Percentiles rank a stretch among this genome's conserved stretches.
Conservation (phyloP, 1,284 basidiomycete genomes). For the Apiotrichum mycotoxinovorans region DNA sequence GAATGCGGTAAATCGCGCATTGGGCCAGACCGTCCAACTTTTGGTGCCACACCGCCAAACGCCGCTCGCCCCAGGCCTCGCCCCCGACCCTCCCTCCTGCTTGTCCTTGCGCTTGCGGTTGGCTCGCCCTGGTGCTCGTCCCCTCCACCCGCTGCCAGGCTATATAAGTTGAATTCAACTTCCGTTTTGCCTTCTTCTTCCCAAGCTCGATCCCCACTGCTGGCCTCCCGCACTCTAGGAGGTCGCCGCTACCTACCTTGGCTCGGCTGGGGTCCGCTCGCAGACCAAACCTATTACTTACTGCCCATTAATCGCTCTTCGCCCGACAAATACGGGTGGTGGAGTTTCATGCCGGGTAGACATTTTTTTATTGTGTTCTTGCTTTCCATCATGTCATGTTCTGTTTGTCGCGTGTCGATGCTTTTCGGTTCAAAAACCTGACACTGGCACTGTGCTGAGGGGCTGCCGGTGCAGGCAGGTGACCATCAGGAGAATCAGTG, state of each 20-base stretch:
- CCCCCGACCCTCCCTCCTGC: background rate
- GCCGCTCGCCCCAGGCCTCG: background rate
- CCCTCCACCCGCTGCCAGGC: background rate
- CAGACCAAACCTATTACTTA: slow-evolving; percentile 15
- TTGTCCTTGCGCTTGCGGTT: too few species aligned
- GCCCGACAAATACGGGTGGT: slow-evolving; percentile 5
- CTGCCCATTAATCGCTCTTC: slow-evolving; percentile 21
- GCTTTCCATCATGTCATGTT: background rate
- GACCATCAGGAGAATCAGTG: too few species aligned
- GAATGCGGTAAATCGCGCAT: background rate
- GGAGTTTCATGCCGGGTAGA: slow-evolving; percentile 24
- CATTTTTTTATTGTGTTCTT: slow-evolving; percentile 8
- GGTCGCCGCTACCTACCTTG: background rate
- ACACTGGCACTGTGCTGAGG: too few species aligned
- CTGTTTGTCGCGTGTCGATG: background rate
- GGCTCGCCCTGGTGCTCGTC: background rate
- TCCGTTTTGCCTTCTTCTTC: background rate
- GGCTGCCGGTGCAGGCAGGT: too few species aligned
- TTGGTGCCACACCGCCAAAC: background rate
- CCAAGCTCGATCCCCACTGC: slow-evolving; percentile 6
- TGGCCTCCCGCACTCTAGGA: slow-evolving; percentile 2
- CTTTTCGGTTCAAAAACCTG: too few species aligned
- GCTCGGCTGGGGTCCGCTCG: slow-evolving; percentile 13
- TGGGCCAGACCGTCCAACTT: too few species aligned
- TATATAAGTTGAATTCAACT: background rate